These are phyloP conservation scores for Mycena galopus DNA, from an alignment of 768 basidiomycete species.

Conservation along the genomic window DNA sequence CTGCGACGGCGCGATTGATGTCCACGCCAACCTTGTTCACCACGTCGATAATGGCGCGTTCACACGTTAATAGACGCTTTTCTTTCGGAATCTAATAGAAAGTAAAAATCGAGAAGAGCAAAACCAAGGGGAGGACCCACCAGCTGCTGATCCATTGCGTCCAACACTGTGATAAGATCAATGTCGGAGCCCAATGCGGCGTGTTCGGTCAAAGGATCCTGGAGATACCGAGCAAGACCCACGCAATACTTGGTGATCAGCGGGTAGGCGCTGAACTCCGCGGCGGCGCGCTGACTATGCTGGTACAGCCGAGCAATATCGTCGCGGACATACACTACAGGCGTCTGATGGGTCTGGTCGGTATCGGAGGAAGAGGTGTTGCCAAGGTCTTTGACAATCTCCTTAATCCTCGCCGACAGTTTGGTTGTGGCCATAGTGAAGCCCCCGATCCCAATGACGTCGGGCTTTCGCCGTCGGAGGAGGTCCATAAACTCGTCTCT, in stretches of 20 bases:
- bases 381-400: conserved; percentile 55
- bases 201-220: conserved; percentile 95
- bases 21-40: conserved; percentile 96
- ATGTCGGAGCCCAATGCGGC: conserved; percentile 91
- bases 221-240: conserved; percentile 91
- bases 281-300: conserved; percentile 85
- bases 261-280: conserved; percentile 86
- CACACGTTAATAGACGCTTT: conserved; percentile 84
- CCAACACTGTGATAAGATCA: conserved; percentile 78
- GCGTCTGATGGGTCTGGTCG: conserved; percentile 68
- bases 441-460: conserved; percentile 91
- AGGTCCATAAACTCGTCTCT: conserved; percentile 84
- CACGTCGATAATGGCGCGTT: conserved; percentile 90
- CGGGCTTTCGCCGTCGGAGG: conserved; percentile 85
- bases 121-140: conserved; percentile 55
- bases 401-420: conserved; percentile 74
- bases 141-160: conserved; percentile 88
- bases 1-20: conserved; percentile 92
- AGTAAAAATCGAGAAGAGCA: conserved; percentile 28
- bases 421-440: conserved; percentile 87
- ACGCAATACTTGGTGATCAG: conserved; percentile 91
- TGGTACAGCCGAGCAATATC: conserved; percentile 96
- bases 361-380: conserved; percentile 46
- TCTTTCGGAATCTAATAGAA: conserved; percentile 82
- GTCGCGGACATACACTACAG: conserved; percentile 88